A percentile compares a stretch with the other conserved stretches of the same genome.
Conservation (phyloP, 192 early-diverging fungal genomes). For the Phycomyces nitens region DNA sequence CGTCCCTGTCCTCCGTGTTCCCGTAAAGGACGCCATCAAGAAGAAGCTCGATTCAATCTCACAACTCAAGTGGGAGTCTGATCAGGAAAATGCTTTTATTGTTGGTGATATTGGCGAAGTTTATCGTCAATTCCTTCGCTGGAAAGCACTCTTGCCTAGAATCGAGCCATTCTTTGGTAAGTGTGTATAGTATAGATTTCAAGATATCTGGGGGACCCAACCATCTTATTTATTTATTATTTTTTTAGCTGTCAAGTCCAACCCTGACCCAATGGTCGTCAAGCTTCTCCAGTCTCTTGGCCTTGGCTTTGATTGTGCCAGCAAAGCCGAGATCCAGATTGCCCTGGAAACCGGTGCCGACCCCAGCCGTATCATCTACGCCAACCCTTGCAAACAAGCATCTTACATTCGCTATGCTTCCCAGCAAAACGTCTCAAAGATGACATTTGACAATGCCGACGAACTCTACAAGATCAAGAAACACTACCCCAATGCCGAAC, state of each 20-base stretch:
- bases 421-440: constrained; percentile 73
- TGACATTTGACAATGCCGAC: constrained; percentile 99
- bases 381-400: constrained; percentile 98
- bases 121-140: constrained; percentile 81
- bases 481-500: constrained; percentile 75
- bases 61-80: constrained; percentile 42
- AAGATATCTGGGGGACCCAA: not conserved
- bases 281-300: constrained; percentile 78
- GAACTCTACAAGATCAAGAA: constrained; percentile 92
- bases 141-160: constrained; percentile 79
- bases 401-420: constrained; percentile 89
- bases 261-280: constrained; percentile 85
- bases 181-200: constrained; percentile 31
- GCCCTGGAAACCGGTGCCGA: constrained; percentile 72
- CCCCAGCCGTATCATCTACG: constrained; percentile 85
- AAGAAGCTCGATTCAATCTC: constrained; percentile 38
- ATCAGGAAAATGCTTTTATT: constrained; percentile 89
- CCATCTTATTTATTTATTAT: too few species aligned
- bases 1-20: not conserved
- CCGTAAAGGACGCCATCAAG: constrained; percentile 24
- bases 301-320: constrained; percentile 97
- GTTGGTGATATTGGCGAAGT: constrained; percentile 94
- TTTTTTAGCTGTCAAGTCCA: constrained; percentile 98
- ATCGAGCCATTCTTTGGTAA: constrained; percentile 94
- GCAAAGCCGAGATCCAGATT: constrained; percentile 86